A percentile compares a stretch with the other conserved stretches of the same genome.
Conservation (phyloP, 192 early-diverging fungal species). For the Backusella mclennaniae region DNA sequence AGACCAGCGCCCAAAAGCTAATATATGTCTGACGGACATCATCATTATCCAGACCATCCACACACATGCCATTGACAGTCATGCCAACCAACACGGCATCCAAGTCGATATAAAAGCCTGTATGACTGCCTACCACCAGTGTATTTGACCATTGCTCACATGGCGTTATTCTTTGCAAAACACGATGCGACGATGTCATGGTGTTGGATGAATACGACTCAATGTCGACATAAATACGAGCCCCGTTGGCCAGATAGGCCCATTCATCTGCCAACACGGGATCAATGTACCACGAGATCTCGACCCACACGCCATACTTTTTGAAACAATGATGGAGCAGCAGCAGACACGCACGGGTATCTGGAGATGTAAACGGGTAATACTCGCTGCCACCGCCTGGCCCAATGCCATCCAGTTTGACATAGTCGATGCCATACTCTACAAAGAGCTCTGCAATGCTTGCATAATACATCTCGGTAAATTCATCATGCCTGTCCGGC, state of each 20-base stretch:
- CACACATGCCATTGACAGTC: conserved; percentile 26
- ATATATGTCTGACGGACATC: conserved; percentile 31
- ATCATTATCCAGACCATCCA: conserved; percentile 33
- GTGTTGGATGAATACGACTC: conserved; percentile 34
- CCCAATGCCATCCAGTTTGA: conserved; percentile 33
- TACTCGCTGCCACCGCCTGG: conserved; percentile 32
- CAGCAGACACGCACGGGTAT: conserved; percentile 20
- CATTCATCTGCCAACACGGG: conserved; percentile 24
- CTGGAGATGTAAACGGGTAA: conserved; percentile 25
- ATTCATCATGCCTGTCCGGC: conserved; percentile 20
- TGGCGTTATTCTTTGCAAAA: conserved; percentile 25
- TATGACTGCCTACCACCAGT: conserved; percentile 11
- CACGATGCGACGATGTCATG: conserved; percentile 29
- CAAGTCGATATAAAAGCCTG: conserved; percentile 31
- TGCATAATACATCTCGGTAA: conserved; percentile 24
- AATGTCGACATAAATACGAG: conserved; percentile 31
- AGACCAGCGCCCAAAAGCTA: conserved; percentile 32
- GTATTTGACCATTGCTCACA: conserved; percentile 23
- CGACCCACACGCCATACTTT: conserved; percentile 32
- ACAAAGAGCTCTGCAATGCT: conserved; percentile 29
- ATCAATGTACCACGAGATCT: conserved; percentile 37
- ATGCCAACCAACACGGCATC: conserved; percentile 32
- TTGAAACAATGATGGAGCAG: conserved; percentile 17
- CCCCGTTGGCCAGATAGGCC: conserved; percentile 26
- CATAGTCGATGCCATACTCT: conserved; percentile 30